These are phyloP conservation scores for Kwoniella pini DNA, from an alignment of 768 basidiomycete species.

Conservation along the genomic window DNA sequence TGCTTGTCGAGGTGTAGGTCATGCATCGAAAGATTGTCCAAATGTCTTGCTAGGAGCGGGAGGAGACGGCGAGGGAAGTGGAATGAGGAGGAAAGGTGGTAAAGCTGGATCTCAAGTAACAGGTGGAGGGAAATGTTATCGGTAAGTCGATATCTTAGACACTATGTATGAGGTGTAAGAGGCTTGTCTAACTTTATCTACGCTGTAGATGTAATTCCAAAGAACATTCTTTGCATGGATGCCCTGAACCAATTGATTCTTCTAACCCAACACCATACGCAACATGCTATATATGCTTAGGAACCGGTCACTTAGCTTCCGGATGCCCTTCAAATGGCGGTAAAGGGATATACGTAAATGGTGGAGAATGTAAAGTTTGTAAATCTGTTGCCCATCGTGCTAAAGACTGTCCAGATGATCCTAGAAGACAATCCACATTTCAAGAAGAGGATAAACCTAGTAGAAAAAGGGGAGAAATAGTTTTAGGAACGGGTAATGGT, in stretches of 20 bases:
- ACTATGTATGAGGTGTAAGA: too few species aligned
- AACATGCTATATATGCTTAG: constrained; percentile 85
- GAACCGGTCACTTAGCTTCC: constrained; percentile 80
- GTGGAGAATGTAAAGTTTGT: constrained; percentile 87
- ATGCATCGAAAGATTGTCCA: constrained; percentile 80
- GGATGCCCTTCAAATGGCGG: constrained; percentile 76
- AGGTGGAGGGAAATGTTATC: constrained; percentile 68
- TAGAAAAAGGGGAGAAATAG: constrained; percentile 51
- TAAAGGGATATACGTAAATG: constrained; percentile 85
- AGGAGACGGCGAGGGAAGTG: constrained; percentile 11
- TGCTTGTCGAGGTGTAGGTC: constrained; percentile 79
- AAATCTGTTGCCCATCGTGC: constrained; percentile 81
- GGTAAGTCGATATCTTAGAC: too few species aligned
- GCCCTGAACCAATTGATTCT: constrained; percentile 67
- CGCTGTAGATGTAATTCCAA: constrained; percentile 81
- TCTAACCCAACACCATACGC: constrained; percentile 77
- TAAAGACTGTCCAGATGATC: constrained; percentile 66
- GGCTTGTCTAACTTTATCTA: too few species aligned
- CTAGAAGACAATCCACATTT: constrained; percentile 21
- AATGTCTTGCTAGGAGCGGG: constrained; percentile 53
- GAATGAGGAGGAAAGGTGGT: constrained; percentile 43
- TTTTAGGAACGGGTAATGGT: constrained; percentile 56
- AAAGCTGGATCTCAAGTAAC: constrained; percentile 45
- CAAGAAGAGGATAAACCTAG: neutral
- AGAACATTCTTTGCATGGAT: constrained; percentile 74